Base-by-base conservation (phyloP, 1,284 basidiomycete genomes). In the Tilletia walkeri region DNA sequence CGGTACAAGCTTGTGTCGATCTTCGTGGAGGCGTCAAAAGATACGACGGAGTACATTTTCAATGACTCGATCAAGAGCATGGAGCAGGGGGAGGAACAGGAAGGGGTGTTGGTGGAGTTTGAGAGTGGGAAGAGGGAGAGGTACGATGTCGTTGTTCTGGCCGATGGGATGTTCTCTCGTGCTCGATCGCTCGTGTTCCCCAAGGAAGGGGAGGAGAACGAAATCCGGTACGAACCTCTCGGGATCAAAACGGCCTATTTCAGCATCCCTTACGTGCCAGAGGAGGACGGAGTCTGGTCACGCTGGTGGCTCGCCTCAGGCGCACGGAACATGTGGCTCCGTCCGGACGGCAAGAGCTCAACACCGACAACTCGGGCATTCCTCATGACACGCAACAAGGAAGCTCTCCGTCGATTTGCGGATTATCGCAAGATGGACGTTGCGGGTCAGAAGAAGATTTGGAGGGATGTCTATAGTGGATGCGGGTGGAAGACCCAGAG, bases 131-230 rank as follows among this genome's bases (percentile, higher is more conserved):
- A 70, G 14, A 59, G 49, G 7, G 50, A 73, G 18, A 66, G 70
- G n/a, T 75, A 69, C 50, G 76, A 79, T 48, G 34, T 78, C 18
- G 49, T 79, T 2, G 68, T 79, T 1, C 72, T 70, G 1, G 75
- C 78, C 6, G 78, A 80, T 66, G 78, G 76, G 18, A 74, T 75
- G 36, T 74, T 71, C 69, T 80, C 78, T 10, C 67, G 68, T 14
- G 36, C 72, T 3, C 69, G 78, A 10, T 74, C 69, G 20, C 65
- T 72, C 48, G 66, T 72, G 12, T 80, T 80, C 65, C 70, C 56
- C 6, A 10, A 36, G 4, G 54, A 70, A 3, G 66, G 56, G 0
- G 59, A 76, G 2, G 18, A 12, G 0, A 67, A 72, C 34, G 41
- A 63, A 2, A 70, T 76, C 63, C 70, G 61, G 48, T 67, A 39